phyloP scores from a whole-genome alignment of 768 basidiomycete species.

The Lactarius tabidus region DNA sequence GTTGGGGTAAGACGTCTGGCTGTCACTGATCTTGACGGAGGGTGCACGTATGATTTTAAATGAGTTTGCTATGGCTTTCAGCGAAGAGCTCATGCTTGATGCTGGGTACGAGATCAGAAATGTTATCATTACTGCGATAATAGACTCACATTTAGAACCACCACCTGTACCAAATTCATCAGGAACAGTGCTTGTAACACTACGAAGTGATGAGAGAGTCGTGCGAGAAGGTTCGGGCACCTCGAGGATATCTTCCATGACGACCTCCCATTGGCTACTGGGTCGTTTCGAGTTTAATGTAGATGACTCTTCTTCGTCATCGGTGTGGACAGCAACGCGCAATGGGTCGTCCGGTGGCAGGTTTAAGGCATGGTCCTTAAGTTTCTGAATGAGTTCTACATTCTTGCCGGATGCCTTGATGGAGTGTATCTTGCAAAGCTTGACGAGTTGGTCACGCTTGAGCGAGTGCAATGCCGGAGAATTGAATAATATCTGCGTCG shows the following conservation, averaged over 20 bases:
- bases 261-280: constrained; percentile 80
- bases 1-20: constrained; percentile 32
- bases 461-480: constrained; percentile 80
- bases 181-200: constrained; percentile 34
- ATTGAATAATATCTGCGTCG: constrained; percentile 78
- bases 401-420: constrained; percentile 82
- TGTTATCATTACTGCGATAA: neutral
- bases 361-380: constrained; percentile 63
- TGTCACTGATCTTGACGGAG: constrained; percentile 32
- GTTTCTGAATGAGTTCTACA: constrained; percentile 60
- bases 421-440: constrained; percentile 78
- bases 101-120: constrained; percentile 34
- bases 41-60: constrained; percentile 61
- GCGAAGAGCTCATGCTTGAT: constrained; percentile 64
- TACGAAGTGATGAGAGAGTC: constrained; percentile 47
- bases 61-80: constrained; percentile 72
- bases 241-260: constrained; percentile 80
- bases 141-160: constrained; percentile 51
- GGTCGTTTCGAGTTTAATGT: constrained; percentile 41
- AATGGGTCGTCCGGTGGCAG: constrained; percentile 48
- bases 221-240: constrained; percentile 52
- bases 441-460: constrained; percentile 79
- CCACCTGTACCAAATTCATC: constrained; percentile 70
- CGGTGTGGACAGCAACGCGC: constrained; percentile 52
- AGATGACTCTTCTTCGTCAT: constrained; percentile 33